Evolutionary conservation across 805 yeast genomes (phyloP).

Genomic region (Metschnikowia bowlesiae): DNA sequence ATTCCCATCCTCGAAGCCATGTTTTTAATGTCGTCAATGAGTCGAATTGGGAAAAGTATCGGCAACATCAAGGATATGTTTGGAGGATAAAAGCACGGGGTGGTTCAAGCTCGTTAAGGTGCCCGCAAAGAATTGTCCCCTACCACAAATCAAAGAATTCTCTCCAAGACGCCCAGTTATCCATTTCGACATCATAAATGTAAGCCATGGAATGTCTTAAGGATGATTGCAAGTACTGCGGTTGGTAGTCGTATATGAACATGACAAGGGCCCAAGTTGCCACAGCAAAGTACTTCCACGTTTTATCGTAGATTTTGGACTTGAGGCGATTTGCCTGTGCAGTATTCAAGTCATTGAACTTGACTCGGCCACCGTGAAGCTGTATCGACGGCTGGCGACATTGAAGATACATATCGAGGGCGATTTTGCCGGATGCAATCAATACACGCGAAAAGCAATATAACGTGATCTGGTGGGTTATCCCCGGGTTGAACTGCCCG

Average conservation of each 20-base stretch:
- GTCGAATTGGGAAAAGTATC: background rate
- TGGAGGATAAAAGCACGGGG: background rate
- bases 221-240: constrained; percentile 57
- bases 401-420: constrained; percentile 36
- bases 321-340: constrained; percentile 33
- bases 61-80: background rate
- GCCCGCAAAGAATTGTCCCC: background rate
- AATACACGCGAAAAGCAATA: constrained; percentile 68
- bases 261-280: constrained; percentile 70
- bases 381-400: constrained; percentile 32
- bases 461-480: constrained; percentile 70
- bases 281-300: constrained; percentile 61
- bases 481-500: constrained; percentile 41
- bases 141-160: constrained; percentile 36
- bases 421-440: constrained; percentile 54
- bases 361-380: constrained; percentile 17
- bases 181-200: constrained; percentile 58
- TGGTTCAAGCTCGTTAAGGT: background rate
- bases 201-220: constrained; percentile 67
- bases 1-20: background rate
- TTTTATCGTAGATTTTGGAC: constrained; percentile 24
- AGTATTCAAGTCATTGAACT: constrained; percentile 25
- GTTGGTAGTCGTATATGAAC: constrained; percentile 63
- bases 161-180: constrained; percentile 45
- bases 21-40: background rate